Conservation (phyloP, 768 basidiomycete genomes). For the Panaeolus papilionaceus region DNA sequence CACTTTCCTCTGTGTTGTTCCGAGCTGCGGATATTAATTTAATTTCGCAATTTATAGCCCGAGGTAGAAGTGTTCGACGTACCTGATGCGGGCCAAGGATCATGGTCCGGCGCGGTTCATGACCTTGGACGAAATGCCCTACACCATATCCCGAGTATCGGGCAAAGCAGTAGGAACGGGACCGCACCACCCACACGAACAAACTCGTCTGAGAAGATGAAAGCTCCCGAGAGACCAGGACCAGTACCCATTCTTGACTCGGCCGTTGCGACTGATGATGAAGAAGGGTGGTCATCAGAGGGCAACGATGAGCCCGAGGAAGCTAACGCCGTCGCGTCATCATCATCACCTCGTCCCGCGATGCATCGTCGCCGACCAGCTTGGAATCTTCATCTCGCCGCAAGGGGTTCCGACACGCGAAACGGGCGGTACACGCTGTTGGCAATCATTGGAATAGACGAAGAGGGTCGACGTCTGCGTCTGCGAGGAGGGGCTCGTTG, state of each 20-base stretch:
- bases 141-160: not conserved
- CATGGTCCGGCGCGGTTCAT: not conserved
- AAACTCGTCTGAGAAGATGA: not conserved
- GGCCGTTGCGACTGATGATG: conserved; percentile 48
- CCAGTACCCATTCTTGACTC: conserved; percentile 8
- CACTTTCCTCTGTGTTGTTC: not conserved
- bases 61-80: not conserved
- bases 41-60: not conserved
- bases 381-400: conserved; percentile 7
- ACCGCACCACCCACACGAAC: conserved; percentile 2
- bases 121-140: not conserved
- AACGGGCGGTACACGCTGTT: not conserved
- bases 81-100: not conserved
- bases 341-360: conserved; percentile 14
- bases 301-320: conserved; percentile 35
- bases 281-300: conserved; percentile 74
- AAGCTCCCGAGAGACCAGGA: not conserved
- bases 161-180: not conserved
- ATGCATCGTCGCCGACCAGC: conserved; percentile 14
- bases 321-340: conserved; percentile 2
- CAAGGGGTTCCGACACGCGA: conserved; percentile 2
- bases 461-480: not conserved
- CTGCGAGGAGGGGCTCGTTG: not conserved
- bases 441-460: not conserved
- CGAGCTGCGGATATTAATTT: not conserved